These are phyloP conservation scores for Papiliotrema laurentii DNA, from an alignment of 1,284 basidiomycete species.

Conservation along the genomic window DNA sequence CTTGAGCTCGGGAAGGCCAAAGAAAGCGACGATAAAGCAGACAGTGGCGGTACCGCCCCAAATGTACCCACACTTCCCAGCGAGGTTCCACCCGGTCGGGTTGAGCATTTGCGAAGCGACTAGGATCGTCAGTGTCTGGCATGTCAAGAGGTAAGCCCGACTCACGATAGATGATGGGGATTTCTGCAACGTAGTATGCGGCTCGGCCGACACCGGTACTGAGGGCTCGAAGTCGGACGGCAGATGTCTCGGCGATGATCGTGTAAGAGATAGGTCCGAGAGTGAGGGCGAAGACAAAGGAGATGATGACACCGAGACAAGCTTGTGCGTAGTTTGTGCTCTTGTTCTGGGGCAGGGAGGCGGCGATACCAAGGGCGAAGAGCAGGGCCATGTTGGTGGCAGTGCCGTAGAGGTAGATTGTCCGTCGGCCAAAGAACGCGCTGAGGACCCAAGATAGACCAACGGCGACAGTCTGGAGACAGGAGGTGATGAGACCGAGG, in stretches of 20 bases:
- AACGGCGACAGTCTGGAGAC: slow-evolving; percentile 38
- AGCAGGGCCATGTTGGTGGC: slow-evolving; percentile 17
- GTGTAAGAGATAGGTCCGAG: slow-evolving; percentile 29
- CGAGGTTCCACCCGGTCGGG: slow-evolving; percentile 16
- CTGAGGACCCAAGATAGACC: slow-evolving; percentile 32
- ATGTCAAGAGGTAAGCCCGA: too few relatives aligned
- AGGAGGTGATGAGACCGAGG: slow-evolving; percentile 34
- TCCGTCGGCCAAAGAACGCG: slow-evolving; percentile 28
- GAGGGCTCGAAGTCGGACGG: slow-evolving; percentile 34
- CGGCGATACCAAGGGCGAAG: slow-evolving; percentile 19
- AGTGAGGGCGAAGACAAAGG: slow-evolving; percentile 29
- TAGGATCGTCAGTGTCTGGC: too few relatives aligned
- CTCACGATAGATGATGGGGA: slow-evolving; percentile 35
- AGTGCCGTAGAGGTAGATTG: slow-evolving; percentile 24
- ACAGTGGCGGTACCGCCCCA: slow-evolving; percentile 40
- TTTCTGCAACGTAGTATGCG: slow-evolving; percentile 35
- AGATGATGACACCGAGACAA: slow-evolving; percentile 27
- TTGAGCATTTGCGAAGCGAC: slow-evolving; percentile 33
- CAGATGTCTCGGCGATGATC: slow-evolving; percentile 37
- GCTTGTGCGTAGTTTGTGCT: slow-evolving; percentile 26
- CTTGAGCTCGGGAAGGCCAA: slow-evolving; percentile 48
- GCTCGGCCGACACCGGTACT: slow-evolving; percentile 38
- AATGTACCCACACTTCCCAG: slow-evolving; percentile 42
- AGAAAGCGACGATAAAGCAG: slow-evolving; percentile 24
- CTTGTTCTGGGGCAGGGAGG: slow-evolving; percentile 13